phyloP scores from a whole-genome alignment of 2,329 filamentous ascomycete species.

The Lasiodiplodia hormozganensis region DNA sequence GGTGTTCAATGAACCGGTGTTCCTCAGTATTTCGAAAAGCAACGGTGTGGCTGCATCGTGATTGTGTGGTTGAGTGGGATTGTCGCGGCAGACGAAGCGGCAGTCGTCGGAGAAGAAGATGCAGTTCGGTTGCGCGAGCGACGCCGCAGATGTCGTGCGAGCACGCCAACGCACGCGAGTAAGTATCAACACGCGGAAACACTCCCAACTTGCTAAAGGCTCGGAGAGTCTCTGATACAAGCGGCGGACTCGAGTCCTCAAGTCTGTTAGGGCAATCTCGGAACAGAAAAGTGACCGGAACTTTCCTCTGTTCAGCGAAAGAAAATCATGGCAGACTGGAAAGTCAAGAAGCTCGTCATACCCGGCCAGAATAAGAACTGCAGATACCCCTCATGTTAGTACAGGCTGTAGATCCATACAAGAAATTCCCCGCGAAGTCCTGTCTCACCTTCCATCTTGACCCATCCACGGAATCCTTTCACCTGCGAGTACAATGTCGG shows the following conservation, averaged over 20 bases:
- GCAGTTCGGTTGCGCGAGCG: constrained; percentile 21
- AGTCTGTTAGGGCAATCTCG: neutral
- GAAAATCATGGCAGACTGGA: neutral
- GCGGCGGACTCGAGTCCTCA: constrained; percentile 3
- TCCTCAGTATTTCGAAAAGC: neutral
- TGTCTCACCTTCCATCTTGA: constrained; percentile 2
- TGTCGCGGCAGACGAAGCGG: constrained; percentile 9
- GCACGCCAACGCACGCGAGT: constrained; percentile 29
- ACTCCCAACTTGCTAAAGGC: constrained; percentile 12
- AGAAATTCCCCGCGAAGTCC: constrained; percentile 1
- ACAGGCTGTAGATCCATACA: neutral
- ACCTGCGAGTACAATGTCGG: constrained; percentile 11
- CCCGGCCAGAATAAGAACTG: constrained; percentile 9
- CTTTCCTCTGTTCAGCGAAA: constrained; percentile 11
- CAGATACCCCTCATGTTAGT: neutral
- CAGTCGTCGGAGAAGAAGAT: neutral
- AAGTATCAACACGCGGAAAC: constrained; percentile 17
- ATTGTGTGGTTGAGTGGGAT: neutral
- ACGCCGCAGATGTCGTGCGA: constrained; percentile 28
- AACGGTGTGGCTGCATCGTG: neutral
- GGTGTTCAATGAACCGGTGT: neutral
- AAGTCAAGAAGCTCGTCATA: constrained; percentile 18
- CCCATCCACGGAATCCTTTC: constrained; percentile 1
- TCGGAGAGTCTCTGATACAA: constrained; percentile 1
- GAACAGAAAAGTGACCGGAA: neutral